Base-by-base conservation (phyloP, 139 green algal genomes). In the Chlorella ohadii region DNA sequence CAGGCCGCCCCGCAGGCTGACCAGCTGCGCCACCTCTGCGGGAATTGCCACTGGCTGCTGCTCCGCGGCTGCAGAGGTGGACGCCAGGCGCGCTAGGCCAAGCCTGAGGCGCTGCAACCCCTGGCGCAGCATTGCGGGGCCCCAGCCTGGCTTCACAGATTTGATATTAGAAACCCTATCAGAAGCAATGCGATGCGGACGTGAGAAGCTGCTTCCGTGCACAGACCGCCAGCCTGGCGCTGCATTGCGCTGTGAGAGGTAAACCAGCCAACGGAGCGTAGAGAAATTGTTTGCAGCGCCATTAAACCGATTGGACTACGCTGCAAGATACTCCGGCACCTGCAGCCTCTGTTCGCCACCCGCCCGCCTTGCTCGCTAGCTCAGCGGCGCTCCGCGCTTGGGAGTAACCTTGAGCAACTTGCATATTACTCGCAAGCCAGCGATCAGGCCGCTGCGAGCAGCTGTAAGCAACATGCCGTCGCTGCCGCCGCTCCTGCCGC, bases 21-120 rank as follows among this genome's bases (percentile, higher is more conserved):
- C 82, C 3, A 84, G 44, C 51, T 78, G 44, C 16, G 82, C 86
- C 23, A 87, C 59, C 63, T 89, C 86, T 0, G 81, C 76, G 20
- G 86, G 76, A 31, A 89, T 79, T 17, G 72, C 38, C 12, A 47
- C 34, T 4, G 28, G 63, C 16, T 47, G 39, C 16, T 64, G 63
- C 16, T 36, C 55, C 0, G 15, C 27, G 4, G 17, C 19, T 13
- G 28, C 31, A 13, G 63, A 20, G 31, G 78, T 64, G 6, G 78
- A 83, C 7, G n/a, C 31, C 25, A 74, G 39, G 4, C 78, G 78
- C 39, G 63, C 78, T 28, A 74, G 41, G 7, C 11, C 61, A n/a
- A n/a, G n/a, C n/a, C n/a, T n/a, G n/a, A n/a, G n/a, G 28, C 3
- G 63, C n/a, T 25, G 78, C 61, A 27, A 34, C 36, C 59, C 17